Evolutionary conservation across 352 stramenopile species (phyloP), one percentile per base, ranked within the genome.

Genomic region (Phytophthora nicotianae): DNA sequence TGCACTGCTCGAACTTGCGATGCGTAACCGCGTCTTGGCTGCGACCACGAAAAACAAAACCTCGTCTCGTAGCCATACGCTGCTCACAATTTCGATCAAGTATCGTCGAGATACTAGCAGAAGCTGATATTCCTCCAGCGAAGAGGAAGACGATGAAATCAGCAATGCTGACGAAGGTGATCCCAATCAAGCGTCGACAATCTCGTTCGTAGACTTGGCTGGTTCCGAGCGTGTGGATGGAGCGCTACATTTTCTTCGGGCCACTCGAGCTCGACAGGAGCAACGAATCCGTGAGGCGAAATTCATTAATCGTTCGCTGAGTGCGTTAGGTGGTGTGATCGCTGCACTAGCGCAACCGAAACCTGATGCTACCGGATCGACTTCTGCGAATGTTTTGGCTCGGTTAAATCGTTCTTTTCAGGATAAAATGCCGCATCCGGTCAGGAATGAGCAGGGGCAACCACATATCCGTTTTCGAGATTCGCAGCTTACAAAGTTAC

Each of bases 301-400:
- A 54, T 89, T 89, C 53, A 92, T 92, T 58, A 92, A 90, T 50
- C 74, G 75, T 8, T 92, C 83, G 5, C 62, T 92, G 1, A 88
- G 75, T 38, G 81, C 83, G 2, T 47, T 92, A 14, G 83, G 83
- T n/a, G 79, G 74, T 37, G 83, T 92, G 26, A 90, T 92, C 29
- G 66, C 75, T 5, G 72, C 79, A 10, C 66, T 92, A 10, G 72
- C 83, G 3, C 69, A 81, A 24, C 62, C 68, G 2, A 76, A 66
- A 49, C 4, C 10, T 51, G 17, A 11, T 16, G 27, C 27, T 11
- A 26, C 52, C 19, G 23, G 33, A 5, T 27, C 40, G 27, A 46
- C 41, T 24, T 45, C 61, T 41, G 29, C 42, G 2, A 20, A 53
- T 17, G 45, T 32, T 9, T 32, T 71, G 16, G 37, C 50, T 26